Percentiles rank a stretch among this genome's conserved stretches.
These are phyloP conservation scores for Paspalum vaginatum DNA, from an alignment of 176 grass and related monocot species.

Conservation along the genomic window DNA sequence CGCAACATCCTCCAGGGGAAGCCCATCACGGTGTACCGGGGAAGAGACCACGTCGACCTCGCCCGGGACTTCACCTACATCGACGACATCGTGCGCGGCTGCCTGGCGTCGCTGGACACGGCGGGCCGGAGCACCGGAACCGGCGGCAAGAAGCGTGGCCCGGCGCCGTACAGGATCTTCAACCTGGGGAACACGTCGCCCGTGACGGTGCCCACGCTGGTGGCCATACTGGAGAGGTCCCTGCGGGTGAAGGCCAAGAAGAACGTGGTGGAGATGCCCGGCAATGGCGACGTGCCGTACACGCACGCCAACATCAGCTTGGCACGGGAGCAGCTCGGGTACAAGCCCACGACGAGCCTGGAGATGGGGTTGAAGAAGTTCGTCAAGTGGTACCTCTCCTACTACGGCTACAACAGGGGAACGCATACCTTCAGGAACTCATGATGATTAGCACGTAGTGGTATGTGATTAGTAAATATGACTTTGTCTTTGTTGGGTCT, in stretches of 20 bases:
- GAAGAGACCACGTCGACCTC: conserved; percentile 58
- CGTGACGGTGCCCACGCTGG: conserved; percentile 60
- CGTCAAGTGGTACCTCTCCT: conserved; percentile 76
- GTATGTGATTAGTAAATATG: not conserved
- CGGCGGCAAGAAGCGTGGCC: conserved; percentile 46
- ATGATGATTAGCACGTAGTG: conserved; percentile 3
- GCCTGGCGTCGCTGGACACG: conserved; percentile 61
- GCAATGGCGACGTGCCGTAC: conserved; percentile 73
- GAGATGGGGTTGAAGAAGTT: conserved; percentile 75
- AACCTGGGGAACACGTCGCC: conserved; percentile 81
- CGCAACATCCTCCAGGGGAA: conserved; percentile 73
- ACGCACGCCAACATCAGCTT: conserved; percentile 77
- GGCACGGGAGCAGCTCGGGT: conserved; percentile 54
- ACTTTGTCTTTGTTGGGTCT: not conserved
- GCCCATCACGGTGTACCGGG: conserved; percentile 74
- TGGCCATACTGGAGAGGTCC: conserved; percentile 61
- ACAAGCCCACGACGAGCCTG: conserved; percentile 60
- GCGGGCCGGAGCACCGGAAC: conserved; percentile 61
- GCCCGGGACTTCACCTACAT: conserved; percentile 81
- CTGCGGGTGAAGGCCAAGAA: conserved; percentile 54
- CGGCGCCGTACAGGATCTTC: conserved; percentile 70
- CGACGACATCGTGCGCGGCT: conserved; percentile 68
- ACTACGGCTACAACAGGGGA: conserved; percentile 63
- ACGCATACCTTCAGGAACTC: conserved; percentile 39
- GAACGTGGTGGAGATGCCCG: conserved; percentile 76